phyloP scores from a whole-genome alignment of 345 rosid genomes.

The Gossypium thurberi region DNA sequence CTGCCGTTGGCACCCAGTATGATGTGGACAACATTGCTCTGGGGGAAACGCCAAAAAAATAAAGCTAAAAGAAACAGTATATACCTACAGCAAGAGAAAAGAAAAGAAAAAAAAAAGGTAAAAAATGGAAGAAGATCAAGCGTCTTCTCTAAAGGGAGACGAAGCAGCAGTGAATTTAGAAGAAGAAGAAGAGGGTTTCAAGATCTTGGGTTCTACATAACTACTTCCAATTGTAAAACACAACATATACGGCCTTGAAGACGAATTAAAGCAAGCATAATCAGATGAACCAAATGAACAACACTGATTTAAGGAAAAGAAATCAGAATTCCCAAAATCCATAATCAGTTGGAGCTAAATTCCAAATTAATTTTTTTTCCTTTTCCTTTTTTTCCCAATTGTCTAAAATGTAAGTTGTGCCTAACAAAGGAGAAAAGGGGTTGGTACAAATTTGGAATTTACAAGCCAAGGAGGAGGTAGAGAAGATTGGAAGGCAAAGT shows the following conservation, averaged over 20 bases:
- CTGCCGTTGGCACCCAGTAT: conserved; percentile 18
- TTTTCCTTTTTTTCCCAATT: not conserved
- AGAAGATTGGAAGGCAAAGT: not conserved
- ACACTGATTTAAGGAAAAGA: conserved; percentile 17
- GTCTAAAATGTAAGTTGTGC: not conserved
- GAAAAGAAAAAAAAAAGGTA: not conserved
- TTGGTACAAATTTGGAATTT: not conserved
- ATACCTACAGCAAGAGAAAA: conserved; percentile 7
- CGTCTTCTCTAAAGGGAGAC: conserved; percentile 8
- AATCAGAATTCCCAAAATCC: conserved; percentile 45
- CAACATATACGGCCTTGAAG: conserved; percentile 11
- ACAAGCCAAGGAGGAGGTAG: not conserved
- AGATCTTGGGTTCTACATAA: conserved; percentile 33
- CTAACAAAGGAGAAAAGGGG: not conserved
- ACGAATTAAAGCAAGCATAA: conserved; percentile 5
- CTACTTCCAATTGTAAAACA: conserved; percentile 29
- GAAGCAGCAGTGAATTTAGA: conserved; percentile 6
- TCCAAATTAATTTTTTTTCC: not conserved
- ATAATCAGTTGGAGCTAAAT: conserved; percentile 22
- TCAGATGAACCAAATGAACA: not conserved
- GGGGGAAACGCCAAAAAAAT: conserved; percentile 1
- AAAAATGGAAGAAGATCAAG: conserved; percentile 14
- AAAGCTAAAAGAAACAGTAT: conserved; percentile 11
- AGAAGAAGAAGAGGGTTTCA: conserved; percentile 20
- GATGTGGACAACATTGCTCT: conserved; percentile 30